phyloP scores from a whole-genome alignment of 179 eudicot species.

The Vitellaria paradoxa region DNA sequence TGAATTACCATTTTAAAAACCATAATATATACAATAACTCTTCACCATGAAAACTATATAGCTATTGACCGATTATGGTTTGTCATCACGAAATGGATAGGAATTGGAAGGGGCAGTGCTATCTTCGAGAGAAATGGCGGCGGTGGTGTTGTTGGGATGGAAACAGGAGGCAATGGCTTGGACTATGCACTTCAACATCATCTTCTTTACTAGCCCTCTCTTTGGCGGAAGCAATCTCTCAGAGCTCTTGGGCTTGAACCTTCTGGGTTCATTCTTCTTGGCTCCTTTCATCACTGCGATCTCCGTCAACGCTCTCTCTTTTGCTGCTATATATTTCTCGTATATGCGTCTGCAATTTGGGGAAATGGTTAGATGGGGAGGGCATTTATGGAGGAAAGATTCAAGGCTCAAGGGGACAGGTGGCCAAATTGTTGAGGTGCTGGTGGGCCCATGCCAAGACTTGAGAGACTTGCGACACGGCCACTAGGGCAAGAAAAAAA shows the following conservation, averaged over 20 bases:
- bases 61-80: neutral
- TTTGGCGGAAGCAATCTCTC: neutral
- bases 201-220: slow-evolving; percentile 1
- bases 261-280: neutral
- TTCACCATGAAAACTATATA: neutral
- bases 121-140: neutral
- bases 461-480: too few species aligned
- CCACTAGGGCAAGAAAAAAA: too few species aligned
- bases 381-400: neutral
- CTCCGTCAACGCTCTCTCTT: neutral
- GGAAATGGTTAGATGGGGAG: neutral
- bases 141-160: neutral
- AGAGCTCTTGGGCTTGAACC: neutral
- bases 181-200: neutral
- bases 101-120: neutral
- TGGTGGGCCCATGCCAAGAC: neutral
- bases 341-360: neutral
- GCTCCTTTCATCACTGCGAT: neutral
- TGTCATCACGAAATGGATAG: neutral
- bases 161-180: neutral
- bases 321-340: too few species aligned
- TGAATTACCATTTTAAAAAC: too few species aligned
- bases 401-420: neutral
- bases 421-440: neutral
- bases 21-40: too few species aligned